Evolutionary conservation across 768 basidiomycete genomes (phyloP), one percentile per base, ranked within the genome.

Genomic region (Lactarius trivialis): DNA sequence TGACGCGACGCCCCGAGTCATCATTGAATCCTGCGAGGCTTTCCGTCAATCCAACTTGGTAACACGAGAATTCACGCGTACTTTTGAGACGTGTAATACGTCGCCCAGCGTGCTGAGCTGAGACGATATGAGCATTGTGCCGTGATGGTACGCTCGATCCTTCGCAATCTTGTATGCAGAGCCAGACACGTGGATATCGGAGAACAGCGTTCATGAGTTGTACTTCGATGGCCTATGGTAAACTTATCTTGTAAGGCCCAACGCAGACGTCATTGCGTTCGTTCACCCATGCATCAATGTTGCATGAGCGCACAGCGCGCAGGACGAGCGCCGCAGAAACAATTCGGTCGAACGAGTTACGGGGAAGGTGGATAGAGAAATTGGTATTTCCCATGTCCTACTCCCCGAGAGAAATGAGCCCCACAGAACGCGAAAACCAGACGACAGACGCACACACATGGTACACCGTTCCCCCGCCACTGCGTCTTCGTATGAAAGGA

Each of bases 361-460:
- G 82, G 0, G 96, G 88, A 14, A 96, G 79, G 66, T 97, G 91
- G 62, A 99, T 89, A 0, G 94, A 97, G 73, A 92, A 98, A 71
- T 98, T 98, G 1, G 93, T 94, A 72, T 99, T 99, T 17, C 97
- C 97, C 19, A 94, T 75, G 71, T 99, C 97, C 97, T 98, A 70
- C 30, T 30, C 37, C 11, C 50, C 3, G n/a, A n/a, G 30, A 33
- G n/a, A n/a, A 1, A 37, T 61, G 55, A 61, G 55, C 6, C n/a
- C 17, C 21, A 50, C 8, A 15, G 45, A 24, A 60, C 21, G n/a
- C 28, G 12, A 51, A 30, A n/a, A 7, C 53, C 5, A 36, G 12
- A 15, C 39, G 36, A 45, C 28, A n/a, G n/a, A n/a, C n/a, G n/a
- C n/a, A 39, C 21, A 30, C 71, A 96, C 96, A 75, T 99, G 96